Percentiles rank a stretch among this genome's conserved stretches.
Evolutionary conservation across 768 basidiomycete species (phyloP).

Genomic region (Tylopilus subfusipes): DNA sequence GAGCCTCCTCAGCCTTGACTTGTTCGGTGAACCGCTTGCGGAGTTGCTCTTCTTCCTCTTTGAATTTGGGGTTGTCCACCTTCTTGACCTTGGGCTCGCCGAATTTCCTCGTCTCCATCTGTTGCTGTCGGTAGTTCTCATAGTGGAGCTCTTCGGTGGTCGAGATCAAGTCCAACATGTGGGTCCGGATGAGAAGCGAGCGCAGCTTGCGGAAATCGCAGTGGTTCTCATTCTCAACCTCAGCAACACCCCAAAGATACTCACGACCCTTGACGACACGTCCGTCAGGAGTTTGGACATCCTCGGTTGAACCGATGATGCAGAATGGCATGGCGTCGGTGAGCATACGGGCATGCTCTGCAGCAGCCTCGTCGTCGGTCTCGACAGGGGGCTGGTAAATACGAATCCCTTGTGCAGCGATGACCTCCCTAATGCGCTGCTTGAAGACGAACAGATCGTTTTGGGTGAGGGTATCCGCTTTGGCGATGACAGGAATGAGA

Average conservation of each 20-base stretch:
- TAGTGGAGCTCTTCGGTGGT: slow-evolving; percentile 96
- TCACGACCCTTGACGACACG: slow-evolving; percentile 94
- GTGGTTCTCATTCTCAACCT: slow-evolving; percentile 99
- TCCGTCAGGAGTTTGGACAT: slow-evolving; percentile 89
- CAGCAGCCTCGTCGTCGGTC: slow-evolving; percentile 77
- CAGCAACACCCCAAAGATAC: slow-evolving; percentile 99
- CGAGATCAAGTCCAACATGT: slow-evolving; percentile 97
- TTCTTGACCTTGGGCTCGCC: slow-evolving; percentile 99
- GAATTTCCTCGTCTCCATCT: slow-evolving; percentile 99
- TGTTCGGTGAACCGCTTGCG: slow-evolving; percentile 99
- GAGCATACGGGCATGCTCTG: slow-evolving; percentile 85
- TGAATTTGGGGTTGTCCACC: slow-evolving; percentile 99
- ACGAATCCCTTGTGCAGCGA: slow-evolving; percentile 88
- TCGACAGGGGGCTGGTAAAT: slow-evolving; percentile 95
- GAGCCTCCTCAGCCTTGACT: slow-evolving; percentile 96
- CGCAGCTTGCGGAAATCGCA: slow-evolving; percentile 99
- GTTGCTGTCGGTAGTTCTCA: slow-evolving; percentile 95
- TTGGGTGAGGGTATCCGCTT: slow-evolving; percentile 96
- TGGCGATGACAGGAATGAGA: slow-evolving; percentile 95
- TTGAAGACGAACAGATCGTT: slow-evolving; percentile 91
- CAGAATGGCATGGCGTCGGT: slow-evolving; percentile 96
- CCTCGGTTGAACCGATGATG: slow-evolving; percentile 95
- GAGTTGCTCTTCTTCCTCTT: slow-evolving; percentile 96
- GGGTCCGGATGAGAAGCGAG: slow-evolving; percentile 90
- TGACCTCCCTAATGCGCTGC: slow-evolving; percentile 87